Evolutionary conservation across 1,284 basidiomycete genomes (phyloP).

Genomic region (Heterobasidion irregulare): DNA sequence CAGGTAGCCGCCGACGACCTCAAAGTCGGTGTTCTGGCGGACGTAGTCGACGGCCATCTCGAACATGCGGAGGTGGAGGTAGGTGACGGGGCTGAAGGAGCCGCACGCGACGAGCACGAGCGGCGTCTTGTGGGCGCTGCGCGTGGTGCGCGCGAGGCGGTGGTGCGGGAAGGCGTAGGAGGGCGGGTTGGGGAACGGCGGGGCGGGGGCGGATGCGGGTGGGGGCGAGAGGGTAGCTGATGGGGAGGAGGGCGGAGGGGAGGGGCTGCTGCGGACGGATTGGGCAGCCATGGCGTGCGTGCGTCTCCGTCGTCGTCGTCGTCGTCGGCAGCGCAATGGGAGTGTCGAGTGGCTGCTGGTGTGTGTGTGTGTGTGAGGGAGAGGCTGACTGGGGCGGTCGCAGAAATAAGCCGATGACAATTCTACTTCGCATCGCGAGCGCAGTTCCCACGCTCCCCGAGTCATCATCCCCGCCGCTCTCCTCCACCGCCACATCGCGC

Average conservation of each 20-base stretch:
- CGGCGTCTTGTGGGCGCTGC: conserved; percentile 59
- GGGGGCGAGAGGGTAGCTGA: not conserved
- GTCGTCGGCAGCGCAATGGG: too few relatives aligned
- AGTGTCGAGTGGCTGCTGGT: too few relatives aligned
- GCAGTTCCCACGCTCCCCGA: too few relatives aligned
- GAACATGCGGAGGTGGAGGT: conserved; percentile 89
- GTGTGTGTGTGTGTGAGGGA: too few relatives aligned
- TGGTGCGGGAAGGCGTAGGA: conserved; percentile 61
- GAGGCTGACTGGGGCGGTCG: too few relatives aligned
- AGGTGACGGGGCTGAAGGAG: conserved; percentile 78
- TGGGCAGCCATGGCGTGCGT: too few relatives aligned
- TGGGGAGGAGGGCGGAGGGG: not conserved
- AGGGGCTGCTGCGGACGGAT: not conserved
- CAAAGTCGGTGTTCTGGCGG: conserved; percentile 87
- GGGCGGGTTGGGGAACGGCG: conserved; percentile 42
- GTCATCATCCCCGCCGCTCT: too few relatives aligned
- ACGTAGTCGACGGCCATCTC: conserved; percentile 97
- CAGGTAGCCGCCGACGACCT: conserved; percentile 91
- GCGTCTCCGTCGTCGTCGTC: too few relatives aligned
- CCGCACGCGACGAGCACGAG: conserved; percentile 75
- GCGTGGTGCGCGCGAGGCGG: conserved; percentile 48
- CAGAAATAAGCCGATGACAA: too few relatives aligned
- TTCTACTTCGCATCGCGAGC: too few relatives aligned
- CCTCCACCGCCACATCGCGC: too few relatives aligned
- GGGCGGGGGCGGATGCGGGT: not conserved